Evolutionary conservation across 192 early-diverging fungal genomes (phyloP).

Genomic region (Obelidium mucronatum): DNA sequence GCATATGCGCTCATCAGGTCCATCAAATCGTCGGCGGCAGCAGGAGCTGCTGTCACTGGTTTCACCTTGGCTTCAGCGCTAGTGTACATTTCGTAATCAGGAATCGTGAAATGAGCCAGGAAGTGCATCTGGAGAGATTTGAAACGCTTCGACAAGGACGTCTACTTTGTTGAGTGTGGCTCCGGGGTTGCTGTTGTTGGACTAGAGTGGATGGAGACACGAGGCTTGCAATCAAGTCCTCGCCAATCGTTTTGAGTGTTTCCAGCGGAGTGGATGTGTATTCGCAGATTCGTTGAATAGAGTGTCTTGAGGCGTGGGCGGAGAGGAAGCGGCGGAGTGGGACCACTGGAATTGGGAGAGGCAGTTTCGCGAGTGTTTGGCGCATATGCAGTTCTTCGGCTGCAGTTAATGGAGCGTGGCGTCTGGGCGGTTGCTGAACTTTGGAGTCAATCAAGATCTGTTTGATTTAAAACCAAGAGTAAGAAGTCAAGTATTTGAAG

Average conservation of each 20-base stretch:
- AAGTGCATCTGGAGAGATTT: not conserved
- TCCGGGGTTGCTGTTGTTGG: not conserved
- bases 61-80: not conserved
- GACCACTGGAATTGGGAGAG: not conserved
- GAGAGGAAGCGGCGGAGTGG: slow-evolving; percentile 18
- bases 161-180: not conserved
- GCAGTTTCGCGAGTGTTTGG: slow-evolving; percentile 17
- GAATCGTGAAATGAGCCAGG: slow-evolving; percentile 4
- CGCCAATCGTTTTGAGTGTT: not conserved
- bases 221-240: slow-evolving; percentile 6
- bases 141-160: slow-evolving; percentile 10
- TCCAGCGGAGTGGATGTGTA: slow-evolving; percentile 1
- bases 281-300: slow-evolving; percentile 6
- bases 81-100: not conserved
- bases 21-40: slow-evolving; percentile 17
- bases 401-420: not conserved
- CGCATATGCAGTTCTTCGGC: slow-evolving; percentile 9
- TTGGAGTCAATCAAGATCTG: slow-evolving; percentile 26
- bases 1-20: slow-evolving; percentile 28
- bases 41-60: not conserved
- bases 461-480: not conserved
- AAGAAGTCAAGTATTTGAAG: not conserved
- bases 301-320: not conserved
- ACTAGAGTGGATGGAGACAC: not conserved
- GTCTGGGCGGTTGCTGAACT: slow-evolving; percentile 15